A percentile compares a stretch with the other conserved stretches of the same genome.
Evolutionary conservation across 768 basidiomycete species (phyloP).

Genomic region (Lentinula raphanica): DNA sequence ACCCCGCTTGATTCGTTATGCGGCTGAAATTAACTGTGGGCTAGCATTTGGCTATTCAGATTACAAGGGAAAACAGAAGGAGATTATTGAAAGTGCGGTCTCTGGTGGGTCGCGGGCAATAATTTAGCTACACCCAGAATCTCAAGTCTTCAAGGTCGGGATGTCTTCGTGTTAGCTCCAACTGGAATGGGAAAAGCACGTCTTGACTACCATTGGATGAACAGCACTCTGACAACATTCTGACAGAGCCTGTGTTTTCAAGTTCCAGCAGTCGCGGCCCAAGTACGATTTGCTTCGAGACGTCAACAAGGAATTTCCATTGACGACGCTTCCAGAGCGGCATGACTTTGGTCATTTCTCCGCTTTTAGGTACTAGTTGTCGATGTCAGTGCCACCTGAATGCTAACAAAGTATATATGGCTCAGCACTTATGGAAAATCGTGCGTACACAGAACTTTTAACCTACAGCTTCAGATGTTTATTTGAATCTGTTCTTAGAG

Average conservation of each 20-base stretch:
- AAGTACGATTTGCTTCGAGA: slow-evolving; percentile 31
- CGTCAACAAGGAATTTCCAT: not conserved
- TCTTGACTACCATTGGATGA: not conserved
- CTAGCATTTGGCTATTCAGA: slow-evolving; percentile 63
- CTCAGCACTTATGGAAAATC: slow-evolving; percentile 78
- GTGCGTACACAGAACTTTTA: slow-evolving; percentile 39
- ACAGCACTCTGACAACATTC: not conserved
- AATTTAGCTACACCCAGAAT: not conserved
- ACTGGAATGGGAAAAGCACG: slow-evolving; percentile 86
- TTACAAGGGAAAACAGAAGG: slow-evolving; percentile 76
- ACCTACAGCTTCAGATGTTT: not conserved
- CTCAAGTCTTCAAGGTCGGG: slow-evolving; percentile 41
- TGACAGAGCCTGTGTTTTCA: slow-evolving; percentile 82
- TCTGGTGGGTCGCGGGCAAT: slow-evolving; percentile 34
- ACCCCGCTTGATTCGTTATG: not conserved
- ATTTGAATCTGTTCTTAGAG: slow-evolving; percentile 36
- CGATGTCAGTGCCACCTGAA: not conserved
- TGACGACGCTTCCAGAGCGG: slow-evolving; percentile 41
- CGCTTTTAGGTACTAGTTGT: slow-evolving; percentile 54
- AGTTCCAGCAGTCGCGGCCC: slow-evolving; percentile 65
- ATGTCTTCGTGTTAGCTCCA: slow-evolving; percentile 77
- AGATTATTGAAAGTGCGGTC: slow-evolving; percentile 68
- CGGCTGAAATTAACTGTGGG: not conserved
- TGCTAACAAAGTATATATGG: not conserved
- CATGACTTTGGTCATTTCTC: slow-evolving; percentile 71